Base-by-base conservation (phyloP, 2,329 filamentous ascomycete species). In the Alternaria triticina region DNA sequence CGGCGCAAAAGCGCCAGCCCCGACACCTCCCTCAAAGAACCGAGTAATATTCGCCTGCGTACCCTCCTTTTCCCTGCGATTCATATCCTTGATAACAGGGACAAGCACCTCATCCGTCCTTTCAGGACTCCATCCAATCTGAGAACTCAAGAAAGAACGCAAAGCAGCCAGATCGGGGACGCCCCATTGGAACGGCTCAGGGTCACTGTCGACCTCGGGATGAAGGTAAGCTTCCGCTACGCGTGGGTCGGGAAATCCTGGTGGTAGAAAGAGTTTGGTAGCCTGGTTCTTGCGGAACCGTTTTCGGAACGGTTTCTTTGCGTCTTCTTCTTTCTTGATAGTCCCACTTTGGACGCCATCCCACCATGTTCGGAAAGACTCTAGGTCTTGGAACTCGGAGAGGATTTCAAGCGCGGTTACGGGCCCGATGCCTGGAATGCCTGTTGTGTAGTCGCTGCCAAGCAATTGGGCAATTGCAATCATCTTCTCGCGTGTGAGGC, bases 31-130 rank as follows among this genome's bases (percentile, higher is more conserved):
- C 12, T 89, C 88, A 77, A 98, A 97, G 79, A 90, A 99, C 23
- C 90, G 86, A n/a, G 96, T 99, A 69, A 99, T 97, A 71, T 99
- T 99, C 62, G 89, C 90, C 83, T 99, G 96, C 17, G 95, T 98
- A 7, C 96, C 96, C 81, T 98, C 96, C 27, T 89, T 86, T 68
- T 93, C 91, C 43, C 96, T 86, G 5, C 89, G 88, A 77, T 98
- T 98, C 92, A 99, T 97, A 74, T 99, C 96, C 60, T 90, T 87
- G 67, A 99, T 96, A 1, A 99, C 96, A 0, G 96, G 96, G 1
- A 99, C 93, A 2, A 99, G 87, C 3, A 99, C 92, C 79, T 99
- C 96, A 74, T 99, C 96, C 0, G 95, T 98, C 8, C 94, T 86
- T 79, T 98, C 95, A 77, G 91, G 90, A 58, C 86, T 89, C 96